Evolutionary conservation across 176 grass and related monocot genomes (phyloP), one percentile per base, ranked within the genome.

Genomic region (Rhynchospora tenuis): DNA sequence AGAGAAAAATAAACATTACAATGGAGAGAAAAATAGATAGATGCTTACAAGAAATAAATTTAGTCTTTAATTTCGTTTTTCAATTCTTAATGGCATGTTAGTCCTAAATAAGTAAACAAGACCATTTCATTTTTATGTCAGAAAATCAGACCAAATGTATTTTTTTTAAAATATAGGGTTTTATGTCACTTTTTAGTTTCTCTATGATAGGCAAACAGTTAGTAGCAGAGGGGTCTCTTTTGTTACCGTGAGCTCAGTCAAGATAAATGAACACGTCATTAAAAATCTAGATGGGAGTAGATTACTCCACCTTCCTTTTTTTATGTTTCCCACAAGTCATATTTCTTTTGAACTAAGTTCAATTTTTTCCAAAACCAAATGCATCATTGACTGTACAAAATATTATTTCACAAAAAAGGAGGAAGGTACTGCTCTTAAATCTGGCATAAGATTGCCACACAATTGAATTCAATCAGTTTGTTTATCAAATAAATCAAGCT

Each of bases 141-240:
- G 51, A 69, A 19, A 51, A 83, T 51, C 31, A 70, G 22, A 83
- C 3, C n/a, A 50, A 9, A 38, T 17, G 12, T 67, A 56, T 83
- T n/a, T 38, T 38, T 38, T 38, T 7, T 7, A 15, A 38, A 17
- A 57, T 42, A 38, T 60, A 63, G 51, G 29, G n/a, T 15, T 50
- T 82, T 29, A 33, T 60, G 51, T 51, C n/a, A 67, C 33, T 47
- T 61, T 83, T 62, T 62, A 98, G 95, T 92, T 98, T 62, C 80
- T 98, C 4, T 98, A 98, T 28, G 91, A 98, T 60, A 88, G 95
- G 63, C 47, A 68, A 8, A 93, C 95, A 14, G 95, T 92, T 48
- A 90, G 95, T 52, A 98, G 95, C 84, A 85, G 95, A 86, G 95
- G 95, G 19, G 95, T 98, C 63, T 92, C 95, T 29, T 98, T 95